Base-by-base conservation (phyloP, 257 asterid species). In the Osmanthus fragrans region DNA sequence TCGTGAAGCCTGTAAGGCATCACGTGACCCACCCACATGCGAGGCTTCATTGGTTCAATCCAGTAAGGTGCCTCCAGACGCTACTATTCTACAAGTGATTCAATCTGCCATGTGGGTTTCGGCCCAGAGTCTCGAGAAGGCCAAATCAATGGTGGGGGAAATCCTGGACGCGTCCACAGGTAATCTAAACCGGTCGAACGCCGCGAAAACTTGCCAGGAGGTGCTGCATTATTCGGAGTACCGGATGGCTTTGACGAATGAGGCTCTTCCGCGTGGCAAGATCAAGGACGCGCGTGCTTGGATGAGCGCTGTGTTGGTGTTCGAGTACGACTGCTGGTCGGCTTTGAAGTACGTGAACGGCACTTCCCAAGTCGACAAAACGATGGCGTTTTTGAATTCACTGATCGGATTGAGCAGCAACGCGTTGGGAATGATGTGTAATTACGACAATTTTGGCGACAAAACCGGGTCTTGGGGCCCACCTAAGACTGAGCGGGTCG, bases 261-360 rank as follows among this genome's bases (percentile, higher is more conserved):
- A 42, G 0, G 87, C 87, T 0, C 36, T 88, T 30, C 63, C 79
- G 2, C 39, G 84, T 11, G 83, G 81, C 60, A 23, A 32, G 19
- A 45, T 83, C 10, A 91, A 88, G 81, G 90, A 88, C 79, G 89
- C 90, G 25, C 93, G 97, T 37, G 97, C 97, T 7, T 91, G 93
- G 97, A 78, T 85, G 89, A 87, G 95, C 79, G 88, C 90, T 34
- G 86, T 87, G 30, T 3, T 87, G 75, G 90, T 58, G 8, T 87
- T 88, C 81, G 88, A 89, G 36, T 87, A 89, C 81, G 89, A 85
- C 75, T 88, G 97, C 79, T 87, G 91, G 90, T 86, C 93, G 0
- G 93, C 82, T 23, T 84, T 89, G 37, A 88, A 82, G 84, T 87
- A 85, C 75, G 94, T 86, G 5, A 91, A 88, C 82, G 87, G 74